phyloP scores from a whole-genome alignment of 1,284 basidiomycete genomes.

The Caloboletus firmus region DNA sequence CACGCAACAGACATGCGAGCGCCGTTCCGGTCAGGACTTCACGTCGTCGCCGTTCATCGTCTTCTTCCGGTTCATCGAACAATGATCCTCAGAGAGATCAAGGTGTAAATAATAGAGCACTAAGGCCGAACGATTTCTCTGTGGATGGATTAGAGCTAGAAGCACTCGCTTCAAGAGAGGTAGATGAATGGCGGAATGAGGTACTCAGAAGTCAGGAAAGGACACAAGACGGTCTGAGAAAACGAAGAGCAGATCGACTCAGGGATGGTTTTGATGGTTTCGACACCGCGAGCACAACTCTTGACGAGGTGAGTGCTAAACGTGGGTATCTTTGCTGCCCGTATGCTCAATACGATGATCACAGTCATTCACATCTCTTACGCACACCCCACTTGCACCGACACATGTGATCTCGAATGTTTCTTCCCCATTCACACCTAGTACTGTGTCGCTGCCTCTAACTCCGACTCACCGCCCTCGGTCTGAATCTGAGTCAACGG shows the following conservation, averaged over 20 bases:
- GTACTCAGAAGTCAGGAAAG: conserved; percentile 35
- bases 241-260: conserved; percentile 9
- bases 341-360: conserved; percentile 4
- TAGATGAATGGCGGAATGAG: conserved; percentile 53
- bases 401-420: conserved; percentile 50
- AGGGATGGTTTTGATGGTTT: conserved; percentile 22
- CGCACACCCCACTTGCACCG: conserved; percentile 46
- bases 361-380: conserved; percentile 44
- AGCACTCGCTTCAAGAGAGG: conserved; percentile 47
- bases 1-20: conserved; percentile 29
- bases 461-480: conserved; percentile 16
- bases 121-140: conserved; percentile 5
- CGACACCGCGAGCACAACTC: conserved; percentile 25
- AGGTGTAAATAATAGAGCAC: conserved; percentile 11
- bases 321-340: neutral
- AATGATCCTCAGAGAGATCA: conserved; percentile 5
- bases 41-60: conserved; percentile 11
- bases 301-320: conserved; percentile 46
- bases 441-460: conserved; percentile 28
- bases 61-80: conserved; percentile 18
- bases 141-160: conserved; percentile 48
- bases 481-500: conserved; percentile 27
- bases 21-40: conserved; percentile 24
- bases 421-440: conserved; percentile 41
- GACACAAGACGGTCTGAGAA: conserved; percentile 10